A percentile compares a stretch with the other conserved stretches of the same genome.
Evolutionary conservation across 1,284 basidiomycete genomes (phyloP).

Genomic region (Dichomitus squalens): DNA sequence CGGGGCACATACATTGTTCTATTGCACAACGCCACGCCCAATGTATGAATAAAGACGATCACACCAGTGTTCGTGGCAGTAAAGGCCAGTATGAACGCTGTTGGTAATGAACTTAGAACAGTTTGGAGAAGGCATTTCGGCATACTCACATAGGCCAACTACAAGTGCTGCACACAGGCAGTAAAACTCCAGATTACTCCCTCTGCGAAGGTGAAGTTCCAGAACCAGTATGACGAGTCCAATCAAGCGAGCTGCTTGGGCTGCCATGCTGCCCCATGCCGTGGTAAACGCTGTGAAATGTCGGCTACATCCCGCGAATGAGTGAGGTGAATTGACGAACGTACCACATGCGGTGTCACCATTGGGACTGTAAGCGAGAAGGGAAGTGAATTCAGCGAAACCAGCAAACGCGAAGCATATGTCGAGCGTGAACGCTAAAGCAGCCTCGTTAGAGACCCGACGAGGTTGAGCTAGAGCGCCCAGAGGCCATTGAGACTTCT

Average conservation of each 20-base stretch:
- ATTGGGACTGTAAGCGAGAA: slow-evolving; percentile 38
- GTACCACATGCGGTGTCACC: slow-evolving; percentile 42
- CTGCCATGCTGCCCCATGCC: slow-evolving; percentile 50
- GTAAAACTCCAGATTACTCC: slow-evolving; percentile 39
- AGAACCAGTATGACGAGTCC: slow-evolving; percentile 47
- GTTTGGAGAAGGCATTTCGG: neutral
- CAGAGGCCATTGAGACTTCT: neutral
- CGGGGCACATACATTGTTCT: slow-evolving; percentile 38
- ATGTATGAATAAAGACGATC: slow-evolving; percentile 14
- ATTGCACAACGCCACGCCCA: slow-evolving; percentile 30
- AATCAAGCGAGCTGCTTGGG: slow-evolving; percentile 44
- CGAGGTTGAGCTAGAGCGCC: neutral
- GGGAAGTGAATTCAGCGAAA: slow-evolving; percentile 44
- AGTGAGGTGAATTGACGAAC: slow-evolving; percentile 13
- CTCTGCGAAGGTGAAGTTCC: slow-evolving; percentile 39
- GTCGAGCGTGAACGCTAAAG: slow-evolving; percentile 44
- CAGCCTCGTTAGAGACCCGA: slow-evolving; percentile 23
- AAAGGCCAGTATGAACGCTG: slow-evolving; percentile 47
- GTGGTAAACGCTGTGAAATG: slow-evolving; percentile 48
- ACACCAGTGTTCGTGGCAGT: slow-evolving; percentile 45
- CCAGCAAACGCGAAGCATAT: slow-evolving; percentile 48
- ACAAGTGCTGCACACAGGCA: slow-evolving; percentile 38
- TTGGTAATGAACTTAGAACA: neutral
- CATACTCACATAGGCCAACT: slow-evolving; percentile 42
- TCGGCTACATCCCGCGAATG: neutral